Evolutionary conservation across 2,329 filamentous ascomycete species (phyloP), one percentile per base, ranked within the genome.

Genomic region (Diaporthe sp.): DNA sequence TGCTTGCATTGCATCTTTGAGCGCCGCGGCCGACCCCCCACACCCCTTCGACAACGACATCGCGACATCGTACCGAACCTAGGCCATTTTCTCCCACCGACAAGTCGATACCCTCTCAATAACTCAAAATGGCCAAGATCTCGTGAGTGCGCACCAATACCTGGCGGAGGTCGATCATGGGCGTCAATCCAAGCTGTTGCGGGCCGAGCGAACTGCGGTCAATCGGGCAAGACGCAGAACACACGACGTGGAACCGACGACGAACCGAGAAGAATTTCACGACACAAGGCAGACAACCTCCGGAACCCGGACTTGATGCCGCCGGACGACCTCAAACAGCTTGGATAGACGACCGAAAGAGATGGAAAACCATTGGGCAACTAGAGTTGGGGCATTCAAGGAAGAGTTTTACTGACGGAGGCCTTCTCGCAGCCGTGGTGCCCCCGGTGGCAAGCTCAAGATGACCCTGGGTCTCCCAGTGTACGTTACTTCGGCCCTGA

Each of bases 381-480:
- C 12, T 37, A 10, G 44, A 47, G 5, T 15, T 17, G 25, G 17
- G 31, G 44, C 34, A 25, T 72, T 49, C 25, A 20, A 39, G 53
- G 55, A 34, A 67, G 8, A 47, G 49, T 71, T 57, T 70, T 65
- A 82, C 84, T 87, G 81, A 87, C 83, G 76, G 80, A 80, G 76
- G 77, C 75, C 71, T 77, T 71, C 67, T 73, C 80, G 82, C 82
- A 93, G 91, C 81, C 91, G 95, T 92, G 94, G 94, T 94, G 94
- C 95, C 92, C 94, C 96, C 86, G 97, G 97, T 93, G 97, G 97
- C 94, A 99, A 99, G 94, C 94, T 98, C 85, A 98, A 98, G 94
- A 99, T 99, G 97, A 98, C 97, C 88, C 95, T 99, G 89, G 97
- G 95, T 98, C 95, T 99, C 85, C 97, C 97, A 90, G 95, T 98